phyloP scores from a whole-genome alignment of 352 stramenopile species.

The Globisporangium cystogenes region DNA sequence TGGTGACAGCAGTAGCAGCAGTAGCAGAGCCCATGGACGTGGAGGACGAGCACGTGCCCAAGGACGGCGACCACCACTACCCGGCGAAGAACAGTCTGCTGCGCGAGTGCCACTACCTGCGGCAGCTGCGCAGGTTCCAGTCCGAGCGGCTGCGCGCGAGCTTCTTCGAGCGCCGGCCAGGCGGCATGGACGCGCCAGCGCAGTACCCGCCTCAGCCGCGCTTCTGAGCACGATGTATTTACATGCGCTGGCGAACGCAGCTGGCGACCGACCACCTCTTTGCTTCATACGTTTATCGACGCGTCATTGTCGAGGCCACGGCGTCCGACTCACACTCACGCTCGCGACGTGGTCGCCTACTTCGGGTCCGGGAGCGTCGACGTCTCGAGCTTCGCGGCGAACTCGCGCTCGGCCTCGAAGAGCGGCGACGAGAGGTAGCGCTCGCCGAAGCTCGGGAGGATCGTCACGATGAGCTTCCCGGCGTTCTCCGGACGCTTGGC shows the following conservation, averaged over 20 bases:
- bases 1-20: not conserved
- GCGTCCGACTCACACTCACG: not conserved
- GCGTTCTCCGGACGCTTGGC: conserved; percentile 74
- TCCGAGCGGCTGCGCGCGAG: conserved; percentile 41
- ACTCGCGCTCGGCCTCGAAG: conserved; percentile 78
- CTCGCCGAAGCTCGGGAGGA: conserved; percentile 90
- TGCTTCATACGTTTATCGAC: not conserved
- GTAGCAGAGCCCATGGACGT: conserved; percentile 12
- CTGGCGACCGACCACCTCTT: not conserved
- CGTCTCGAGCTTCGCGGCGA: conserved; percentile 57
- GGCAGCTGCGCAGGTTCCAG: conserved; percentile 71
- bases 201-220: conserved; percentile 21
- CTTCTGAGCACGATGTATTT: conserved; percentile 1
- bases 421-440: conserved; percentile 78
- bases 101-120: conserved; percentile 68
- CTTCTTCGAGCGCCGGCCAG: conserved; percentile 31
- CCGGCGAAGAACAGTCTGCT: conserved; percentile 52
- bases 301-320: not conserved
- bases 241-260: not conserved
- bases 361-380: conserved; percentile 25
- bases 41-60: conserved; percentile 17
- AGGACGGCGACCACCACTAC: conserved; percentile 29
- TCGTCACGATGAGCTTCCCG: conserved; percentile 87
- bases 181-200: conserved; percentile 6
- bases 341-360: conserved; percentile 8